Percentiles rank a stretch among this genome's conserved stretches.
phyloP scores from a whole-genome alignment of 371 early-diverging fungal genomes.

The Basidiobolus meristosporus region DNA sequence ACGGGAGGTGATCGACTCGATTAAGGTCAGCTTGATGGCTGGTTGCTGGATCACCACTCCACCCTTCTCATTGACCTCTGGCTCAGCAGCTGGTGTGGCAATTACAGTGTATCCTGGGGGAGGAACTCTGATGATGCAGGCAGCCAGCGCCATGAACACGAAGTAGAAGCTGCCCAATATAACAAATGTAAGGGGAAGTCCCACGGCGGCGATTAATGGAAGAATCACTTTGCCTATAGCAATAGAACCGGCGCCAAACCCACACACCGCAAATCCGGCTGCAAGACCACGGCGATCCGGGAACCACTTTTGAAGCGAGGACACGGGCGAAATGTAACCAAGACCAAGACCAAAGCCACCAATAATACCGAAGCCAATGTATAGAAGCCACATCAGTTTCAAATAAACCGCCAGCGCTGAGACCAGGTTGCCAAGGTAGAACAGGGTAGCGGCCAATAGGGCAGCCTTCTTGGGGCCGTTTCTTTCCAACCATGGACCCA shows the following conservation, averaged over 20 bases:
- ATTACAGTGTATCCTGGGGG: slow-evolving; percentile 37
- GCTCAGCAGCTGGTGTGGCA: slow-evolving; percentile 17
- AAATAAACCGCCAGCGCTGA: slow-evolving; percentile 28
- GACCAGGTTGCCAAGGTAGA: slow-evolving; percentile 32
- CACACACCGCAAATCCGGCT: slow-evolving; percentile 37
- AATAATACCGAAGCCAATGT: slow-evolving; percentile 39
- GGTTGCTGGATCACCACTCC: slow-evolving; percentile 5
- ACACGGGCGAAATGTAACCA: slow-evolving; percentile 40
- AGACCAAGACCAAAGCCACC: slow-evolving; percentile 46
- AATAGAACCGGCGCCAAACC: slow-evolving; percentile 45
- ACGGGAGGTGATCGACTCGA: slow-evolving; percentile 19
- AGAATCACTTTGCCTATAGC: slow-evolving; percentile 33
- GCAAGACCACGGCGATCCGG: slow-evolving; percentile 29
- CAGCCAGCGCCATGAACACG: slow-evolving; percentile 15
- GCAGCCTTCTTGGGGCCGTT: slow-evolving; percentile 32
- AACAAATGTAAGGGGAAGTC: slow-evolving; percentile 27
- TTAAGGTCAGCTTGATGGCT: slow-evolving; percentile 19
- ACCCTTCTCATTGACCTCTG: background rate
- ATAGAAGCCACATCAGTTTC: slow-evolving; percentile 27
- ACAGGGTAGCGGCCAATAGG: slow-evolving; percentile 21
- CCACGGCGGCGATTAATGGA: slow-evolving; percentile 19
- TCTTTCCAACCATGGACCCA: slow-evolving; percentile 47
- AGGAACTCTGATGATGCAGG: slow-evolving; percentile 31
- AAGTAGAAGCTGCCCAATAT: slow-evolving; percentile 17
- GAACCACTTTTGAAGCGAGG: slow-evolving; percentile 34